Percentiles rank a stretch among this genome's conserved stretches.
These are phyloP conservation scores for Chlorella sp. DNA, from an alignment of 139 green algal genomes.

Conservation along the genomic window DNA sequence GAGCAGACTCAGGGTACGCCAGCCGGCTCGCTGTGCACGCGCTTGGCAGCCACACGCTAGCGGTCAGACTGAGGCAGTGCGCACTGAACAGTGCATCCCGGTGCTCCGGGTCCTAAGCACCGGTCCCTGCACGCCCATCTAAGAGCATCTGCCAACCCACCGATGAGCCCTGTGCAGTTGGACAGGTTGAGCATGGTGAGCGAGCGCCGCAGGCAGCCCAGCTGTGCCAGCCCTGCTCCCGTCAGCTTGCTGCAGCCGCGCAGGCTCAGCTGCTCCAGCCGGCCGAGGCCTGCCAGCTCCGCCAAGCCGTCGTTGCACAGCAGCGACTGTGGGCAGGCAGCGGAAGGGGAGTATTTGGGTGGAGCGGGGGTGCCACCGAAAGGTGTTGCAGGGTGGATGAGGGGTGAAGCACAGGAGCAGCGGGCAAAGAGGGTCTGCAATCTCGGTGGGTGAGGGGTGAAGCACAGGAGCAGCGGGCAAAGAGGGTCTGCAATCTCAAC, in stretches of 20 bases:
- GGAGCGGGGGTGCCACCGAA: no score
- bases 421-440: background rate
- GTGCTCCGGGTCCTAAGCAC: no score
- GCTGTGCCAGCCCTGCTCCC: background rate
- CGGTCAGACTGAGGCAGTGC: no score
- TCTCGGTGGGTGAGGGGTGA: background rate
- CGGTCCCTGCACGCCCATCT: no score
- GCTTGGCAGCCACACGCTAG: no score
- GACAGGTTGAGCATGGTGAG: constrained; percentile 23
- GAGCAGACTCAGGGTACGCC: no score
- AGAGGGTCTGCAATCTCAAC: no score
- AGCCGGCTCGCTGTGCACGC: no score
- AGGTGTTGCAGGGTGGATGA: background rate
- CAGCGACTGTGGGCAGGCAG: background rate
- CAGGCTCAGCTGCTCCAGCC: constrained; percentile 27
- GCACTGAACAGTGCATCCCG: no score
- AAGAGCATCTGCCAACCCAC: background rate
- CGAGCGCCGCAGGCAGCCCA: background rate
- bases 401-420: background rate
- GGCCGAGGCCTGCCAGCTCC: constrained; percentile 17
- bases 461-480: background rate
- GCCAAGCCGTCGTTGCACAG: constrained; percentile 8
- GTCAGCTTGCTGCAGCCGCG: constrained; percentile 18
- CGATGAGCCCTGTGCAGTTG: constrained; percentile 17
- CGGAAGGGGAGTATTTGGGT: background rate